Base-by-base conservation (phyloP, 768 basidiomycete species). In the Floccularia luteovirens region DNA sequence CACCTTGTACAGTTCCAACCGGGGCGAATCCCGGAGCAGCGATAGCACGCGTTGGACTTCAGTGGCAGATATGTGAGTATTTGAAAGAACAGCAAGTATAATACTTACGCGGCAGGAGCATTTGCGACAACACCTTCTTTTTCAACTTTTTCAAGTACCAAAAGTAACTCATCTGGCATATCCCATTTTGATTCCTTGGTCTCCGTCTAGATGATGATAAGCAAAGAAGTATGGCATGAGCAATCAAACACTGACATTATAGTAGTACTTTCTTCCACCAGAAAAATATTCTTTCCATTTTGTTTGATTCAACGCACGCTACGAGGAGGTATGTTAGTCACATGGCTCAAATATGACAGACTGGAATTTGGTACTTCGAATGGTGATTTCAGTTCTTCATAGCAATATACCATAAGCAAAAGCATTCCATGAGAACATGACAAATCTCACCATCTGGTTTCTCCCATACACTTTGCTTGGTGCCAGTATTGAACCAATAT, bases 111-210 rank as follows among this genome's bases (percentile, higher is more conserved):
- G 7, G 51, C 48, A 19, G 50, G 42, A 3, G 51, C 55, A 47
- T 64, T 39, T 31, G 64, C 43, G 38, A 67, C 64, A 33, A 67
- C 69, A 3, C 65, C 62, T 44, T 90, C 85, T 57, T 86, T 85
- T 59, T 90, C 87, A 0, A 93, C 83, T 50, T 82, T 87, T 56
- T 89, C 84, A 25, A 91, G 69, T 17, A 93, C 62, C n/a, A 88
- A 70, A 17, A 84, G 63, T 20, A 99, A 75, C 52, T 98, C 93
- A 39, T 90, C 82, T 7, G 96, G 96, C 79, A 94, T 85, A 43
- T 94, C 90, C 96, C 96, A 98, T 67, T 93, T 90, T 2, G 92
- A 94, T 61, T 94, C 89, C 50, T 91, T 94, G 22, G 81, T 75
- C 30, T 86, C 81, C 23, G 79, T 84, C 82, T 96, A 53, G 2